These are phyloP conservation scores for Ceratocystis variospora DNA, from an alignment of 2,329 filamentous ascomycete genomes.

Conservation along the genomic window DNA sequence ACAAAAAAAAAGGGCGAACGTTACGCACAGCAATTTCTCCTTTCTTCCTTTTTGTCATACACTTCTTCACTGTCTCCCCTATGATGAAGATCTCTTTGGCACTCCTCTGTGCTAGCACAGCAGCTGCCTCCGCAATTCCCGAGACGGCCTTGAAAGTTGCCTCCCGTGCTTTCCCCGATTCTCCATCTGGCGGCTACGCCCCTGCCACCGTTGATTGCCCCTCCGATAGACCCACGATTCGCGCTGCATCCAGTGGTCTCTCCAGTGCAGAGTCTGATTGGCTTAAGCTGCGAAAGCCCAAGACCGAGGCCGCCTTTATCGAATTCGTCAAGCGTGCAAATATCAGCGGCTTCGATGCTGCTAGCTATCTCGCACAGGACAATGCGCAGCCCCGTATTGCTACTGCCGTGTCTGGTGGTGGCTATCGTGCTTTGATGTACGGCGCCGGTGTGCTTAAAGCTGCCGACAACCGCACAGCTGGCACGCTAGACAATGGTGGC, in stretches of 20 bases:
- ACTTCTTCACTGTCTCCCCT: not conserved
- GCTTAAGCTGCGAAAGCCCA: slow-evolving; percentile 56
- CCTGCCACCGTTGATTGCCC: slow-evolving; percentile 59
- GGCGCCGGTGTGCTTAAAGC: slow-evolving; percentile 68
- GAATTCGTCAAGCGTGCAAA: slow-evolving; percentile 57
- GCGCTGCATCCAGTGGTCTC: slow-evolving; percentile 42
- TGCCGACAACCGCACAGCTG: slow-evolving; percentile 57
- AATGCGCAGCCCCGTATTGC: slow-evolving; percentile 44
- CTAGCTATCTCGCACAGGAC: slow-evolving; percentile 47
- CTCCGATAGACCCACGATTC: slow-evolving; percentile 50
- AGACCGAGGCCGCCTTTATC: slow-evolving; percentile 61
- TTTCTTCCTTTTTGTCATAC: not conserved
- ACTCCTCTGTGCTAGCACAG: slow-evolving; percentile 15
- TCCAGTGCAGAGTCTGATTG: slow-evolving; percentile 60
- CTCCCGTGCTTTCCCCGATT: slow-evolving; percentile 27
- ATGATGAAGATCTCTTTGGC: slow-evolving; percentile 13
- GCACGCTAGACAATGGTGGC: slow-evolving; percentile 41
- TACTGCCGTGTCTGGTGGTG: slow-evolving; percentile 69
- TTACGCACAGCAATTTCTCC: not conserved
- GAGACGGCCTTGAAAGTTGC: not conserved
- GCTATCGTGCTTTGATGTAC: slow-evolving; percentile 74
- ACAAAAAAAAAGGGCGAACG: no score
- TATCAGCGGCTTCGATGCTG: slow-evolving; percentile 68
- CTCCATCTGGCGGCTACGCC: slow-evolving; percentile 49
- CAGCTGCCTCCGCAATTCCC: slow-evolving; percentile 9